phyloP scores from a whole-genome alignment of 83 land plant species.

The Picea engelmannii region DNA sequence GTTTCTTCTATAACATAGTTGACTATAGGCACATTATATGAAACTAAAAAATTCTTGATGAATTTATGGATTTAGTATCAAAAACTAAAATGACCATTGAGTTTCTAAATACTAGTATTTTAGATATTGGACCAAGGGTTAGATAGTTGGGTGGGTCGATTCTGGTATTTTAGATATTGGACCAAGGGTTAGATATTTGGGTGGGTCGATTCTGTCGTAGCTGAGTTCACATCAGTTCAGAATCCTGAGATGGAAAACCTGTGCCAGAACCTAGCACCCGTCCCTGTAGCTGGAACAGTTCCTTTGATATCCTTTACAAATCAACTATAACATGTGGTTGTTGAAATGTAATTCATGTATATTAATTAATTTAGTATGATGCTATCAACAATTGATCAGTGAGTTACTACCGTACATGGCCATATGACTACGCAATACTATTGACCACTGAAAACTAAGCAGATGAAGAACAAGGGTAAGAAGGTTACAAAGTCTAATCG shows the following conservation, averaged over 20 bases:
- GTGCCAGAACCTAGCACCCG: no score
- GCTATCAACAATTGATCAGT: no score
- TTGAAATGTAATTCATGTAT: not conserved
- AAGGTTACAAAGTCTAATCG: no score
- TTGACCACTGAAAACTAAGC: no score
- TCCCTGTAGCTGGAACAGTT: not conserved
- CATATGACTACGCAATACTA: no score
- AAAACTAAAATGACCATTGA: constrained; percentile 18
- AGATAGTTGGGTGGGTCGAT: constrained; percentile 6
- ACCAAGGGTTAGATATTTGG: no score
- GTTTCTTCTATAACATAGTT: constrained; percentile 31
- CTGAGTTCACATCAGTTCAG: constrained; percentile 19
- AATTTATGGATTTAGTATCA: not conserved
- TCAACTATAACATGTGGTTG: constrained; percentile 36
- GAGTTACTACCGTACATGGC: no score
- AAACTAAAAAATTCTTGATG: constrained; percentile 13
- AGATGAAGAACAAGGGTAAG: no score
- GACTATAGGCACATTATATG: not conserved
- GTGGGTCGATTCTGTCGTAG: constrained; percentile 10
- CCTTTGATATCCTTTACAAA: constrained; percentile 12
- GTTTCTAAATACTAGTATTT: constrained; percentile 18
- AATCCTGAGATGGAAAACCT: no score
- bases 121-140: constrained; percentile 16
- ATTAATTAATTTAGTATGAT: no score
- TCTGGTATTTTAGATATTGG: no score